phyloP scores from a whole-genome alignment of 1,139 yeast genomes.

The Geotrichum europaeum region DNA sequence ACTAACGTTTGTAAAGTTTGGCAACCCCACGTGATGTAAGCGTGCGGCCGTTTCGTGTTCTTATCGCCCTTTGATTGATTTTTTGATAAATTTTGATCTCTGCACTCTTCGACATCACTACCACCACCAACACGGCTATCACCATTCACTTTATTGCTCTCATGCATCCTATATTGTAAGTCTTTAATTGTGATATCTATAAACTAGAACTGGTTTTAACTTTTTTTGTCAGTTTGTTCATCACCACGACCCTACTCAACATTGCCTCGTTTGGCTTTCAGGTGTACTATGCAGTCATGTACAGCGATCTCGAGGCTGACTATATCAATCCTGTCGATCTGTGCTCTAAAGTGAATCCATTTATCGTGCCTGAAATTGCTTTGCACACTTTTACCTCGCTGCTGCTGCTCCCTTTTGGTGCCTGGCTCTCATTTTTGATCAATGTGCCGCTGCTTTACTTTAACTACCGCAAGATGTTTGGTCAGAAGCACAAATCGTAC shows the following conservation, averaged over 20 bases:
- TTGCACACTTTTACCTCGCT: slow-evolving; percentile 64
- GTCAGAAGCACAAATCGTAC: slow-evolving; percentile 49
- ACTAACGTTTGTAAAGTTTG: too few species aligned
- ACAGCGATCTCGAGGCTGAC: slow-evolving; percentile 72
- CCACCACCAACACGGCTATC: not conserved
- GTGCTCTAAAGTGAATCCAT: slow-evolving; percentile 73
- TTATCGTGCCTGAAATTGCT: slow-evolving; percentile 79
- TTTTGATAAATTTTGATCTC: not conserved
- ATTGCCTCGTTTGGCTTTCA: slow-evolving; percentile 78
- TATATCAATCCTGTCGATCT: slow-evolving; percentile 91
- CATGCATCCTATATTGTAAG: not conserved
- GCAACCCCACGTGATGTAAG: not conserved
- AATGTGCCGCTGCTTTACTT: slow-evolving; percentile 74
- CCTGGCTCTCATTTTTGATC: slow-evolving; percentile 79
- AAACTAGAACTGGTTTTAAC: not conserved
- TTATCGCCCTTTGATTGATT: not conserved
- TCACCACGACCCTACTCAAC: slow-evolving; percentile 57
- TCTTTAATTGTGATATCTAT: not conserved
- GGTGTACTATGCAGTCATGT: slow-evolving; percentile 83
- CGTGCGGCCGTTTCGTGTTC: not conserved
- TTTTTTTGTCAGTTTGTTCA: slow-evolving; percentile 19
- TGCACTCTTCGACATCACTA: not conserved
- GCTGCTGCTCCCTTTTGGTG: slow-evolving; percentile 69
- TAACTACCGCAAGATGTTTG: slow-evolving; percentile 59
- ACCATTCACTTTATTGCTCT: not conserved